phyloP scores from a whole-genome alignment of 2,329 filamentous ascomycete species.

The Aspergillus ruber region DNA sequence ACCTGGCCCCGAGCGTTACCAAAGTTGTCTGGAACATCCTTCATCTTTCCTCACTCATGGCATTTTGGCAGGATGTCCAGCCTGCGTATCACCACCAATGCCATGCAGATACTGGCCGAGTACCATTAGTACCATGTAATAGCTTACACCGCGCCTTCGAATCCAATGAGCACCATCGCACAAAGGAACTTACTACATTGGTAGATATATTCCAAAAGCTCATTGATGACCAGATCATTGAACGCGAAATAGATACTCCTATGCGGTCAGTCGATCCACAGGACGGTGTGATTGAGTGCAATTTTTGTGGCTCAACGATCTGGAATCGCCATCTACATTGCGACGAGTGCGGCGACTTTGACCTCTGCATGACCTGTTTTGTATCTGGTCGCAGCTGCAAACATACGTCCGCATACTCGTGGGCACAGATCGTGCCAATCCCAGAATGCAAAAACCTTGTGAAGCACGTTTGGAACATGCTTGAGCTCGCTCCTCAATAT shows the following conservation, averaged over 20 bases:
- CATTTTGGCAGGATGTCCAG: conserved; percentile 30
- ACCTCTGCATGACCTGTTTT: conserved; percentile 30
- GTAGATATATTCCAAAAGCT: conserved; percentile 22
- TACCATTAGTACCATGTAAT: conserved; percentile 23
- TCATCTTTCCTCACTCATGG: conserved; percentile 26
- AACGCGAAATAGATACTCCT: conserved; percentile 13
- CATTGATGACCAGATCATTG: conserved; percentile 26
- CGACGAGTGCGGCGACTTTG: conserved; percentile 30
- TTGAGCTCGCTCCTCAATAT: not conserved
- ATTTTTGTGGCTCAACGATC: conserved; percentile 32
- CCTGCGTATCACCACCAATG: conserved; percentile 29
- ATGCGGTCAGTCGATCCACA: conserved; percentile 24
- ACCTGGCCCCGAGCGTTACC: conserved; percentile 26
- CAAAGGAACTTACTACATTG: conserved; percentile 8
- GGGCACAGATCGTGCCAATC: conserved; percentile 8
- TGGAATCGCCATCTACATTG: conserved; percentile 35
- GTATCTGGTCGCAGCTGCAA: conserved; percentile 31
- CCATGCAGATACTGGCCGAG: conserved; percentile 24
- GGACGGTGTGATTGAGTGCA: conserved; percentile 28
- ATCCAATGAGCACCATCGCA: not conserved
- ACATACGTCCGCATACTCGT: conserved; percentile 11
- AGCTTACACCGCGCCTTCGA: not conserved
- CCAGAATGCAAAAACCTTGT: not conserved
- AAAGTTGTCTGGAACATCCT: conserved; percentile 34
- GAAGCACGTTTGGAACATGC: not conserved